A percentile compares a stretch with the other conserved stretches of the same genome.
phyloP scores from a whole-genome alignment of 768 basidiomycete genomes.

The Boletellus sp. region DNA sequence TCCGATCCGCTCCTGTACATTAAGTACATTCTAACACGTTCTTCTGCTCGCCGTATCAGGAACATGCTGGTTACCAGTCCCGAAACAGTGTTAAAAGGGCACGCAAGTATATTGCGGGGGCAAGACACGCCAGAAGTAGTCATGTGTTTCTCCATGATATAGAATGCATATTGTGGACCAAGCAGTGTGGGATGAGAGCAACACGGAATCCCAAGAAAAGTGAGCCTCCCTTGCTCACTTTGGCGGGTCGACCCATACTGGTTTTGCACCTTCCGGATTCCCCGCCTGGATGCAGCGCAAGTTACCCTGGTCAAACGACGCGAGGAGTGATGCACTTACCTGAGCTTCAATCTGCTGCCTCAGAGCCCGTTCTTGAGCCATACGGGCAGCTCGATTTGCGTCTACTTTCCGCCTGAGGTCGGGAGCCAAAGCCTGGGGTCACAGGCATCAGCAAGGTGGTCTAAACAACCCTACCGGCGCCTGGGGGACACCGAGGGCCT shows the following conservation, averaged over 20 bases:
- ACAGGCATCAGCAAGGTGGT: background rate
- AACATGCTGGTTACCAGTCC: no score
- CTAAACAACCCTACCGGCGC: background rate
- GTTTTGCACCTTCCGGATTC: slow-evolving; percentile 30
- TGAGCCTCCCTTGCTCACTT: slow-evolving; percentile 10
- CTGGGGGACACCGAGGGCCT: background rate
- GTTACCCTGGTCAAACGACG: slow-evolving; percentile 4
- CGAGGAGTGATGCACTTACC: slow-evolving; percentile 34
- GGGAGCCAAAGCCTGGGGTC: slow-evolving; percentile 55
- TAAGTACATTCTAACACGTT: background rate
- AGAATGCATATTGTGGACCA: background rate
- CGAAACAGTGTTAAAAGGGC: no score
- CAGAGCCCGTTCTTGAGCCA: slow-evolving; percentile 51
- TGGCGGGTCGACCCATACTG: slow-evolving; percentile 31
- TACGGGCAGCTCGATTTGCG: slow-evolving; percentile 48
- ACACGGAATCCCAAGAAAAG: background rate
- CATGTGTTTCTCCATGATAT: no score
- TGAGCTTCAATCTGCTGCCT: slow-evolving; percentile 50
- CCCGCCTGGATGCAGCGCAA: slow-evolving; percentile 12
- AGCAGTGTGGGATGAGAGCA: no score
- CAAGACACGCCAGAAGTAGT: background rate
- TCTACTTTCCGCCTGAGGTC: slow-evolving; percentile 64
- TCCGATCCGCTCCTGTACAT: slow-evolving; percentile 4
- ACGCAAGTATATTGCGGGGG: no score
- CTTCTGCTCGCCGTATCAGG: no score